Evolutionary conservation across 371 early-diverging fungal genomes (phyloP).

Genomic region (Basidiobolus meristosporus): DNA sequence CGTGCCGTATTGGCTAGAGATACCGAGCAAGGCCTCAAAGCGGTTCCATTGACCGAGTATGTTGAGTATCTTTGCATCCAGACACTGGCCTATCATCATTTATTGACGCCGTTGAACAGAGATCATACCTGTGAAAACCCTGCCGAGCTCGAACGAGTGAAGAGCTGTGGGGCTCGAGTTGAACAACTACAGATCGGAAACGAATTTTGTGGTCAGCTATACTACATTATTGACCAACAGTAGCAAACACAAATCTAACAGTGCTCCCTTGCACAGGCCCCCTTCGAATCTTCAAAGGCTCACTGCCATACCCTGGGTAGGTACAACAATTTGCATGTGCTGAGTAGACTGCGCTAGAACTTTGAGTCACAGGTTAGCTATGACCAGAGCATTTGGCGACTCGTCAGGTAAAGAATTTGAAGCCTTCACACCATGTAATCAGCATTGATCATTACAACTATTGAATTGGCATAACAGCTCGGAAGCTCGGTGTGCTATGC

Average conservation of each 20-base stretch:
- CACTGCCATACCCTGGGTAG: slow-evolving; percentile 1
- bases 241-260: neutral
- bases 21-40: neutral
- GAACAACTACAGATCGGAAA: neutral
- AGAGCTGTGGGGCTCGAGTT: neutral
- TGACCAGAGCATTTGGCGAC: neutral
- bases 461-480: neutral
- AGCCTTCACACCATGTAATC: neutral
- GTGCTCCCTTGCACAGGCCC: neutral
- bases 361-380: neutral
- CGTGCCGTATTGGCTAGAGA: neutral
- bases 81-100: neutral
- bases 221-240: neutral
- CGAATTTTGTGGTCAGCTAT: neutral
- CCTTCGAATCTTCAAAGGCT: neutral
- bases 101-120: neutral
- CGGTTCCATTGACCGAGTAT: neutral
- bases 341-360: neutral
- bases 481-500: neutral
- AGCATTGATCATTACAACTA: neutral
- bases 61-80: neutral
- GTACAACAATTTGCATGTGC: neutral
- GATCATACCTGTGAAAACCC: slow-evolving; percentile 1
- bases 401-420: neutral
- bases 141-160: neutral